Percentiles rank a stretch among this genome's conserved stretches.
These are phyloP conservation scores for Raphanus sativus DNA, from an alignment of 345 rosid genomes.

Conservation along the genomic window DNA sequence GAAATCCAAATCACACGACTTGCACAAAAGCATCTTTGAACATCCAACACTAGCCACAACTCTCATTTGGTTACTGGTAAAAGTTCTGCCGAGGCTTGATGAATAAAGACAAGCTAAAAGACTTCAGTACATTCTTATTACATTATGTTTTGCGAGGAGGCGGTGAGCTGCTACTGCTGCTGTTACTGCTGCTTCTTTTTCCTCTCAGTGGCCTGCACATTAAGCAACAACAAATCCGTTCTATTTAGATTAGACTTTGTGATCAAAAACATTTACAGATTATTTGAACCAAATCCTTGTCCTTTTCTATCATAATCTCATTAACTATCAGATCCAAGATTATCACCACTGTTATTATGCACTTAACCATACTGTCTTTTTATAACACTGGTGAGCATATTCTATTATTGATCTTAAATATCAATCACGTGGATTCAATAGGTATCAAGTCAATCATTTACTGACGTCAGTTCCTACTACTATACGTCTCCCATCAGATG, in stretches of 20 bases:
- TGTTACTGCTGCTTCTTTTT: slow-evolving; percentile 76
- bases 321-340: not conserved
- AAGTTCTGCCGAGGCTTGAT: not conserved
- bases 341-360: not conserved
- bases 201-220: slow-evolving; percentile 73
- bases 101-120: not conserved
- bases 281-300: not conserved
- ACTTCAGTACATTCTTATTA: not conserved
- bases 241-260: not conserved
- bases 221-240: not conserved
- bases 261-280: not conserved
- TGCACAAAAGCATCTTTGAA: not conserved
- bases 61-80: not conserved
- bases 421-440: not conserved
- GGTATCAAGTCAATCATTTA: not conserved
- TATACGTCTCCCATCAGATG: not conserved
- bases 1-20: slow-evolving; percentile 12
- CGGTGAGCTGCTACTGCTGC: slow-evolving; percentile 85
- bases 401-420: not conserved
- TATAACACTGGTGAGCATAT: not conserved
- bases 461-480: not conserved
- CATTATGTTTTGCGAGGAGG: slow-evolving; percentile 60
- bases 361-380: not conserved
- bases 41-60: slow-evolving; percentile 15
- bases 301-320: not conserved